Evolutionary conservation across 179 eudicot species (phyloP).

Genomic region (Carnegiea gigantea): DNA sequence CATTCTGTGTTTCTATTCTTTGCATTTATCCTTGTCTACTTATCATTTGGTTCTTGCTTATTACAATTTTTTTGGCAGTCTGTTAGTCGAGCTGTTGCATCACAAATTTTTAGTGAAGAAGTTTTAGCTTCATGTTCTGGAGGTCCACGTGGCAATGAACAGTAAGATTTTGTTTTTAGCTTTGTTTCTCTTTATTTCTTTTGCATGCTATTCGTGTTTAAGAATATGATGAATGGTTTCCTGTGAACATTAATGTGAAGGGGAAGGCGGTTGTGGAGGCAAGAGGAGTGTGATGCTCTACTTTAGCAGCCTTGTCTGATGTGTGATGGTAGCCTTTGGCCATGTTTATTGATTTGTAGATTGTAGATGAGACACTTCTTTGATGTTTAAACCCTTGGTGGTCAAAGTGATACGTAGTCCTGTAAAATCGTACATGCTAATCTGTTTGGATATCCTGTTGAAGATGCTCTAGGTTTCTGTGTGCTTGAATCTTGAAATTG

Average conservation of each 20-base stretch:
- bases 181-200: background rate
- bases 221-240: background rate
- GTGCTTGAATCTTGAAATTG: no score
- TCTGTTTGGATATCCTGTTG: background rate
- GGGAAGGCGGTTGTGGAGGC: background rate
- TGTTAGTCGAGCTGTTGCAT: slow-evolving; percentile 64
- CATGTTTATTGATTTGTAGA: background rate
- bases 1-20: background rate
- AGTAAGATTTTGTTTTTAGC: slow-evolving; percentile 44
- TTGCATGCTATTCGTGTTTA: background rate
- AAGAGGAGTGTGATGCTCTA: background rate
- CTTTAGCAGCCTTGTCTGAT: background rate
- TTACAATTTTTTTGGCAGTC: slow-evolving; percentile 41
- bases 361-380: background rate
- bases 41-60: background rate
- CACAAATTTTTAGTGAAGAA: slow-evolving; percentile 74
- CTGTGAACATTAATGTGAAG: background rate
- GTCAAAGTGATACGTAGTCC: background rate
- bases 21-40: background rate
- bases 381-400: background rate
- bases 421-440: background rate
- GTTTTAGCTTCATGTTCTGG: slow-evolving; percentile 75
- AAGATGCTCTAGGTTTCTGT: background rate
- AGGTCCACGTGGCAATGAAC: slow-evolving; percentile 96
- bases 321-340: background rate